Base-by-base conservation (phyloP, 2,329 filamentous ascomycete species). In the Aureobasidium uvarum region DNA sequence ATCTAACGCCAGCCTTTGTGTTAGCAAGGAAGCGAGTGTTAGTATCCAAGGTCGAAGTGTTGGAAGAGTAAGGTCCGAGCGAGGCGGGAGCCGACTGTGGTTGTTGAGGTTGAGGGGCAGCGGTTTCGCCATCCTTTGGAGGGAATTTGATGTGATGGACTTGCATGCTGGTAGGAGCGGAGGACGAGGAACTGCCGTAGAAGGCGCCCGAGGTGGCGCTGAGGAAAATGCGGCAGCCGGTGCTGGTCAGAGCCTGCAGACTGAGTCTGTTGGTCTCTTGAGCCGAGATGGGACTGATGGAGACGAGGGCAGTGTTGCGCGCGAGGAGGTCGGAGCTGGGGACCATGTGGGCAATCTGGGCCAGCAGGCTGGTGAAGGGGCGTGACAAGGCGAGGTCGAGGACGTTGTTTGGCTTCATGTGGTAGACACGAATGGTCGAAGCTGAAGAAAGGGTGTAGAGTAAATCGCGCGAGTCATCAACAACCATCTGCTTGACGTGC, bases 131-230 rank as follows among this genome's bases (percentile, higher is more conserved):
- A n/a, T 63, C 60, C 45, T 80, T 76, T 0, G 95, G 95, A 1
- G 96, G 95, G 66, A 96, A 96, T 74, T 95, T 96, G 77, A 99
- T 91, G 73, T 96, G 95, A 71, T 96, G 90, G n/a, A 97, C 87
- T 76, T 97, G 93, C 92, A 99, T 97, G 77, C 92, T 97, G 71
- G 91, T 93, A 0, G 95, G 93, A 8, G 85, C 83, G 23, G 85
- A 82, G 25, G 84, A 84, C 16, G 83, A 84, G 36, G 86, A 81
- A 64, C 80, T 78, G 64, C 79, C 76, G 78, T 89, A 89, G 2
- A 86, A 88, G 1, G 86, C 85, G 20, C 91, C 89, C 69, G 89
- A 89, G 0, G 92, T 96, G 5, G 94, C 92, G 73, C 92, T 98
- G 63, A 99, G 83, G 75, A 95, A 98, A 5, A 99, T 85, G 25